A percentile compares a stretch with the other conserved stretches of the same genome.
phyloP scores from a whole-genome alignment of 2,329 filamentous ascomycete genomes.

The Nigrospora oryzae region DNA sequence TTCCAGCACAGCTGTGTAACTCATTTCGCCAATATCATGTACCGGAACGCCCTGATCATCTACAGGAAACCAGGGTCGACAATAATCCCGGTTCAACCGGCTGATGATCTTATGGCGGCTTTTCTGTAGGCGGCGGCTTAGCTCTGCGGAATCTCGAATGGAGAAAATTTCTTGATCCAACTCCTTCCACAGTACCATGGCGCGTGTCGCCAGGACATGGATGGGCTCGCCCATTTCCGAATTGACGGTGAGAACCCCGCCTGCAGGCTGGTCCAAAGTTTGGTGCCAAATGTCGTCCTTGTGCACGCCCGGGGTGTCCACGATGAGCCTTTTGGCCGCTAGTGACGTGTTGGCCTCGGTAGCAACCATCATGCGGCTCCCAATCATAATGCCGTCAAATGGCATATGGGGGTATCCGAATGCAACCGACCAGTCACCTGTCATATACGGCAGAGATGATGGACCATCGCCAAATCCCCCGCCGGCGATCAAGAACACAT shows the following conservation, averaged over 20 bases:
- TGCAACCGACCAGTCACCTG: slow-evolving; percentile 74
- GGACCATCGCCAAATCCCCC: slow-evolving; percentile 86
- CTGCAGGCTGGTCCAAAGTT: slow-evolving; percentile 86
- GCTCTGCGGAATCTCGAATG: no score
- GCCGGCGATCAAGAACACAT: slow-evolving; percentile 81
- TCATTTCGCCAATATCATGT: slow-evolving; percentile 17
- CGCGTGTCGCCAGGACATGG: slow-evolving; percentile 93
- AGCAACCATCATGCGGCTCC: slow-evolving; percentile 88
- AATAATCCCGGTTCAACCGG: no score
- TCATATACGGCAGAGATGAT: slow-evolving; percentile 87
- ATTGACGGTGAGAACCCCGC: slow-evolving; percentile 89
- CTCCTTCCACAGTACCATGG: slow-evolving; percentile 94
- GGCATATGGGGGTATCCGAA: slow-evolving; percentile 90
- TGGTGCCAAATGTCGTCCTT: slow-evolving; percentile 75
- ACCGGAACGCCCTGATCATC: slow-evolving; percentile 27
- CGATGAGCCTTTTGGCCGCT: slow-evolving; percentile 81
- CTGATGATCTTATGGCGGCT: no score
- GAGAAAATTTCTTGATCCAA: slow-evolving; percentile 85
- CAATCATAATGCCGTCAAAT: slow-evolving; percentile 84
- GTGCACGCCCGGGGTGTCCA: slow-evolving; percentile 72
- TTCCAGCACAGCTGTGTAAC: no score
- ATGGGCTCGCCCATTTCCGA: slow-evolving; percentile 99
- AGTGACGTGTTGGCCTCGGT: slow-evolving; percentile 85
- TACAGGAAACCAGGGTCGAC: no score
- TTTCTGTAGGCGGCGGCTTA: no score